Base-by-base conservation (phyloP, 768 basidiomycete genomes). In the Boletus barrowsii region DNA sequence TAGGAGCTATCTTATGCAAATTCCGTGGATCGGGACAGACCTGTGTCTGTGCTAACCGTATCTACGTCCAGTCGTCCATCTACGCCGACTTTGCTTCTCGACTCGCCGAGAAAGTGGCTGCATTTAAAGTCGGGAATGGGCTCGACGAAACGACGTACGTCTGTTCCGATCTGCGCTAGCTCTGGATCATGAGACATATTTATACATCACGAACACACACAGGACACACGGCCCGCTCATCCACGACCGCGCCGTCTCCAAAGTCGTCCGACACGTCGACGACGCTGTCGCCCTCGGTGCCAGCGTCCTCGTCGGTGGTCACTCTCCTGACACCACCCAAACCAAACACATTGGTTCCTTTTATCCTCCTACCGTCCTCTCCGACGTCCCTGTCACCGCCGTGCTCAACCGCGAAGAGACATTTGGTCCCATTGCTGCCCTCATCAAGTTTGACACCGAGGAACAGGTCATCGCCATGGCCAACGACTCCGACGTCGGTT, bases 141-240 rank as follows among this genome's bases (percentile, higher is more conserved):
- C 79, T 94, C 22, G 88, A 92, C 48, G 78, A 81, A 49, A 80
- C 81, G 55, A 83, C 80, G 92, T 93, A 68, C 59, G 87, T 54
- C 39, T 24, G 7, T 33, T n/a, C n/a, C 17, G 10, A 15, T 29
- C 29, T 7, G 29, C 9, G 29, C 29, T 29, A 29, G 29, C 29
- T 7, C 15, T 47, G n/a, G 24, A 14, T 15, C 10, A 6, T 33
- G 26, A 49, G 1, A 26, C 8, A 29, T 29, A 9, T 20, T 22
- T 8, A 26, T 14, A 24, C 11, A 14, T 39, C 41, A 29, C 18
- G 29, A 36, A 6, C 22, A 4, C 35, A 1, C 55, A 37, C 58
- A 91, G 90, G 41, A 98, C 96, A 0, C 95, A 98, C 61, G 97
- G 97, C 0, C 97, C 97, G 14, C 79, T 99, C 46, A 97, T 99